Percentiles rank a stretch among this genome's conserved stretches.
These are phyloP conservation scores for Croton setiger DNA, from an alignment of 441 rosid species.

Conservation along the genomic window DNA sequence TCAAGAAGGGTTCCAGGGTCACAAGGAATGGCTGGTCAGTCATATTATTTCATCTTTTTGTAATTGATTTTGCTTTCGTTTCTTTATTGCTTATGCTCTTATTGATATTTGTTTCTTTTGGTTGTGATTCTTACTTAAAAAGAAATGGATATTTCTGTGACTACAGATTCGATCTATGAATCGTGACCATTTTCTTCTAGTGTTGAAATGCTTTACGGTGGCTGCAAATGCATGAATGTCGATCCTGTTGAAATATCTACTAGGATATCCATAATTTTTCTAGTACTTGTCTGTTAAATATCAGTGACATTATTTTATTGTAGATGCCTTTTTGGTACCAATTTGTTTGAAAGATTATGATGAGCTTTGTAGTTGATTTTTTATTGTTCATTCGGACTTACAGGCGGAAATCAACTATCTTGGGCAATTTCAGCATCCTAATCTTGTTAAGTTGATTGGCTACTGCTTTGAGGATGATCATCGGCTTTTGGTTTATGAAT, in stretches of 20 bases:
- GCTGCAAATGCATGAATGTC: background rate
- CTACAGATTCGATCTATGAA: background rate
- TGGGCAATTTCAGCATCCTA: conserved; percentile 66
- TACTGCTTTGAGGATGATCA: conserved; percentile 84
- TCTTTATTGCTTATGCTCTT: background rate
- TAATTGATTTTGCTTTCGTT: background rate
- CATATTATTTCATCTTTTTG: conserved; percentile 7
- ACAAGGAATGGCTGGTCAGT: conserved; percentile 81
- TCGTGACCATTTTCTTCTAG: background rate
- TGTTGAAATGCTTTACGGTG: background rate
- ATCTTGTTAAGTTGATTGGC: conserved; percentile 75
- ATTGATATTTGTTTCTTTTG: background rate
- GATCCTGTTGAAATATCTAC: background rate
- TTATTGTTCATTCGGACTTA: background rate
- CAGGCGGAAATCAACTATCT: conserved; percentile 82
- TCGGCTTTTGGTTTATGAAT: conserved; percentile 71
- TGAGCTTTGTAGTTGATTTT: background rate
- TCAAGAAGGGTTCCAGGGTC: conserved; percentile 75
- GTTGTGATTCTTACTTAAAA: background rate
- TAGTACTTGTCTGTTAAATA: background rate
- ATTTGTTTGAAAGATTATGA: background rate
- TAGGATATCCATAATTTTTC: background rate
- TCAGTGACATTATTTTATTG: background rate
- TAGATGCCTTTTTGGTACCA: background rate
- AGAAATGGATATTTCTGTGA: background rate